Conservation (phyloP, 1,284 basidiomycete species). For the Trichosporon inkin region DNA sequence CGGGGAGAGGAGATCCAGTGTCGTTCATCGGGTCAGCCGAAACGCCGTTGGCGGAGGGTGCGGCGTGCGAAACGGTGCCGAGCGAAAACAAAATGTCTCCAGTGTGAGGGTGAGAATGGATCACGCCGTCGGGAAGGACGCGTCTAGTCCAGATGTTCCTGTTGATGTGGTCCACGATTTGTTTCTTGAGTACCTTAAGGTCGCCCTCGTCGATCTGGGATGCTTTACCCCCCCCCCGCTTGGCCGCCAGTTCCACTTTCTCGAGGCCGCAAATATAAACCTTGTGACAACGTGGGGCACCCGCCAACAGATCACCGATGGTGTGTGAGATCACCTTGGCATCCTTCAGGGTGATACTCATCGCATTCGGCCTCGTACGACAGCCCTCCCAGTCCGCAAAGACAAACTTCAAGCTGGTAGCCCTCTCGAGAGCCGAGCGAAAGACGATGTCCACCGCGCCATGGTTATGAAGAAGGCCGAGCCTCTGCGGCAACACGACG, state of each 20-base stretch:
- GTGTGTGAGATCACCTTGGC: not conserved
- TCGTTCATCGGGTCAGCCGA: not conserved
- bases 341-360: not conserved
- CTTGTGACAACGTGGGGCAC: not conserved
- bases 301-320: not conserved
- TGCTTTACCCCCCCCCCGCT: not conserved
- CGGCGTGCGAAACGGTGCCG: not conserved
- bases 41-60: too few species aligned
- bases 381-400: constrained; percentile 4
- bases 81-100: not conserved
- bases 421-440: not conserved
- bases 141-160: not conserved
- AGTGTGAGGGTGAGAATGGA: not conserved
- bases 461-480: not conserved
- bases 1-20: not conserved
- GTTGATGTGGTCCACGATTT: not conserved
- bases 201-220: not conserved
- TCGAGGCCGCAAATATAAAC: not conserved
- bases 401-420: not conserved
- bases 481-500: not conserved
- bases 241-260: not conserved
- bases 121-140: not conserved
- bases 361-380: not conserved
- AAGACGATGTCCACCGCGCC: not conserved
- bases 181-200: not conserved